Percentiles rank a stretch among this genome's conserved stretches.
Evolutionary conservation across 148 eudicot species (phyloP).

Genomic region (Mesembryanthemum crystallinum): DNA sequence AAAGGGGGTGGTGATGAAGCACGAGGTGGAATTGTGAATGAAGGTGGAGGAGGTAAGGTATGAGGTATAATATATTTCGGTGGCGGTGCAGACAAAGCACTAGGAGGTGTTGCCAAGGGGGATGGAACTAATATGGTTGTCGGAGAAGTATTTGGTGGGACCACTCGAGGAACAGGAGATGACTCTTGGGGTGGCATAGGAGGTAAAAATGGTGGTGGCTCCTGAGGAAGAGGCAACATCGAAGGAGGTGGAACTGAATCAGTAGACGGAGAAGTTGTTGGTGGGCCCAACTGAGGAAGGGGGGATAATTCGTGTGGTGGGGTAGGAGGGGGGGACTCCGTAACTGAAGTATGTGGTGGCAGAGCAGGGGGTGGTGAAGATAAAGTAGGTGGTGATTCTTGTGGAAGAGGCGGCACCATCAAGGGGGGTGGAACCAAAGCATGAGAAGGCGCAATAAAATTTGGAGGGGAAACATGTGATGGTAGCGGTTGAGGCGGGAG

Average conservation of each 20-base stretch:
- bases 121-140: slow-evolving; percentile 6
- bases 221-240: neutral
- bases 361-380: slow-evolving; percentile 17
- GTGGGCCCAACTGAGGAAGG: slow-evolving; percentile 18
- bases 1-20: slow-evolving; percentile 30
- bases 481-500: slow-evolving; percentile 10
- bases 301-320: slow-evolving; percentile 27
- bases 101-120: slow-evolving; percentile 21
- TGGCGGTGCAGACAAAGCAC: slow-evolving; percentile 26
- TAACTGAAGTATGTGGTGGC: slow-evolving; percentile 24
- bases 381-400: slow-evolving; percentile 12
- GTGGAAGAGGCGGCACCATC: neutral
- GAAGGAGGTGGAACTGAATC: slow-evolving; percentile 10
- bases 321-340: slow-evolving; percentile 15
- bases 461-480: slow-evolving; percentile 12
- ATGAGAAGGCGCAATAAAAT: neutral
- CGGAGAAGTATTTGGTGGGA: slow-evolving; percentile 19
- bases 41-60: slow-evolving; percentile 20
- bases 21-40: slow-evolving; percentile 11
- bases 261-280: slow-evolving; percentile 20
- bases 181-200: slow-evolving; percentile 22
- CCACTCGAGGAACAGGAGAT: slow-evolving; percentile 23
- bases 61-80: slow-evolving; percentile 13
- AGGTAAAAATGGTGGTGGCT: slow-evolving; percentile 10
- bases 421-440: slow-evolving; percentile 16